Evolutionary conservation across 805 yeast genomes (phyloP), one percentile per base, ranked within the genome.

Genomic region (Metschnikowia similis): DNA sequence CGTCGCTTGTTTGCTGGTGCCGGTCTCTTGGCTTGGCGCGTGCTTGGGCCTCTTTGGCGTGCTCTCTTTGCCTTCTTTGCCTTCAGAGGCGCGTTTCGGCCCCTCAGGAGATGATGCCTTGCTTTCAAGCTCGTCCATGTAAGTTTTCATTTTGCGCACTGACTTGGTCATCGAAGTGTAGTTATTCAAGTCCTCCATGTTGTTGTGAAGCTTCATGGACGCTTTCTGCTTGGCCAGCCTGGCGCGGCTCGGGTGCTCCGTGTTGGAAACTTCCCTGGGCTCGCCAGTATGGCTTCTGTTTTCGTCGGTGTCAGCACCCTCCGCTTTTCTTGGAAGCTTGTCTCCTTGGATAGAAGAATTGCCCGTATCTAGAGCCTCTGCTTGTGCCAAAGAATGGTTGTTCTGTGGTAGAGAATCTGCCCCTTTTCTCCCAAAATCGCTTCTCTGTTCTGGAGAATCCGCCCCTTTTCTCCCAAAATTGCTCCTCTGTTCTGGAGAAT

Each of bases 191-290:
- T 84, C 84, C 50, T 79, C 79, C 76, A 88, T 86, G 62, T 84
- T 82, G 9, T 77, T 76, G 57, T 85, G 92, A 13, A 88, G 68
- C 60, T 82, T 83, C 50, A 70, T 68, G 0, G 83, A 83, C 0
- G 95, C 95, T 57, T 76, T 80, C 36, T 76, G 74, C 41, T 84
- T 83, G 1, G 96, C 95, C 37, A 79, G 77, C 45, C 87, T 64
- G 2, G 76, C 66, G 8, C 45, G 45, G 28, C 9, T 36, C n/a
- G 32, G 7, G 1, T 32, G 35, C 16, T 32, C 35, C 35, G 6
- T 16, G n/a, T n/a, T n/a, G 16, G n/a, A 6, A 6, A 32, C 7
- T 13, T 32, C 13, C 8, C 13, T 16, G 4, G 26, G 26, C 6
- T 11, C 11, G 11, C 16, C 14, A 4, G 4, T 9, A 14, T 34